Evolutionary conservation across 768 basidiomycete genomes (phyloP), one percentile per base, ranked within the genome.

Genomic region (Pleurotus tuoliensis): DNA sequence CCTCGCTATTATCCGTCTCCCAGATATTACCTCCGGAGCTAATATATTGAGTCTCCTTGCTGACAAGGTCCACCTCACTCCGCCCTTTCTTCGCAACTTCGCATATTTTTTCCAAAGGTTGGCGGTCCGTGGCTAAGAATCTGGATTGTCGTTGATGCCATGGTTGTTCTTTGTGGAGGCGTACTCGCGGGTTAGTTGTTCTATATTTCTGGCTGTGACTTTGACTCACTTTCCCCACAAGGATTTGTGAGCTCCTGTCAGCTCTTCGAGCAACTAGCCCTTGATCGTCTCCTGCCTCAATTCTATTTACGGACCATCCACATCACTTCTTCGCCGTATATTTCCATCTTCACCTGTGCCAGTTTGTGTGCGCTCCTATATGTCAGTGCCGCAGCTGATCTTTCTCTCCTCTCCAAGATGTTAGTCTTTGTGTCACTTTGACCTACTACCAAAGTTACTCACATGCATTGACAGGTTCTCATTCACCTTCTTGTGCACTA

Each of bases 81-180:
- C 22, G 18, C 25, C 5, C 16, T 39, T 20, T 38, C 34, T 20
- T 9, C 30, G 30, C 30, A 34, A 9, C 30, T 11, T 34, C 55
- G 40, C 49, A 38, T 49, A 7, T 15, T 16, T 56, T 56, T 40
- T 40, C 46, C 16, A 53, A 20, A 86, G 85, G 74, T 73, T 1
- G 83, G 79, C 0, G 85, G 86, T 1, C 69, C 65, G 12, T 89
- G 86, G 86, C 63, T 91, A 20, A 72, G 86, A 13, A 75, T 74
- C 11, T 82, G 81, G 75, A 72, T 88, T 9, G 86, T 83, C 0
- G 75, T 82, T 0, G 88, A 92, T 61, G 86, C 87, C 3, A 75
- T 85, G 45, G 66, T 87, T n/a, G 88, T 90, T 12, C 75, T 91
- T 2, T 86, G 83, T 56, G 88, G 86, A 1, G 87, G 87, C 1